Evolutionary conservation across 371 early-diverging fungal species (phyloP).

Genomic region (Dichotomocladium elegans): DNA sequence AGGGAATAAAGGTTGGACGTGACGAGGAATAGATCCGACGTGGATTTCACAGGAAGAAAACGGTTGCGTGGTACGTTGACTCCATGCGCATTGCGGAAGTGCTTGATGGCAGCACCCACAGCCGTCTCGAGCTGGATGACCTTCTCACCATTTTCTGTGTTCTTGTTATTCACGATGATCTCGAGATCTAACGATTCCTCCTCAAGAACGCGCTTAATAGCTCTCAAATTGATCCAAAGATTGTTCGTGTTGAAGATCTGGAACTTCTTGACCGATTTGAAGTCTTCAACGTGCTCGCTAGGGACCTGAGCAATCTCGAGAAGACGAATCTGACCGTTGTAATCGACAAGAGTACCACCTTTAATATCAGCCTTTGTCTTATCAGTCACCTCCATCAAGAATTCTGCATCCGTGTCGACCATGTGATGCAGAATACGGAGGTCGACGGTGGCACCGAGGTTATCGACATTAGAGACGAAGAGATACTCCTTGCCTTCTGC

Average conservation of each 20-base stretch:
- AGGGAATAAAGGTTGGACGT: constrained; percentile 94
- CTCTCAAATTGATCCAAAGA: constrained; percentile 95
- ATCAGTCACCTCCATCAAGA: constrained; percentile 99
- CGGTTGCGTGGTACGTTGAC: constrained; percentile 97
- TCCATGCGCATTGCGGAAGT: constrained; percentile 95
- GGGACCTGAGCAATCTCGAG: constrained; percentile 99
- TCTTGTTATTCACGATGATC: constrained; percentile 97
- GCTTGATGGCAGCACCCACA: constrained; percentile 99
- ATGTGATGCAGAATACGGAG: constrained; percentile 91
- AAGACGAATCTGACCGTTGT: constrained; percentile 92
- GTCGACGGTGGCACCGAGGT: constrained; percentile 99
- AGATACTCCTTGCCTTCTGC: constrained; percentile 98
- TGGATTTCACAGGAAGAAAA: constrained; percentile 99
- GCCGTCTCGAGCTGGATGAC: constrained; percentile 99
- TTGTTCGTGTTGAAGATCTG: constrained; percentile 99
- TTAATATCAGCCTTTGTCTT: constrained; percentile 99
- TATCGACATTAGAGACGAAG: constrained; percentile 99
- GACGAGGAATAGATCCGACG: constrained; percentile 97
- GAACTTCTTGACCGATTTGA: constrained; percentile 99
- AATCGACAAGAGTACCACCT: constrained; percentile 99
- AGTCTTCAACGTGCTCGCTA: constrained; percentile 94
- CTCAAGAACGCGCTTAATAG: constrained; percentile 92
- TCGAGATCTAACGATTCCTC: constrained; percentile 86
- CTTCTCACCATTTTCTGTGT: constrained; percentile 81
- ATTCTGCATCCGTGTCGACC: constrained; percentile 86